phyloP scores from a whole-genome alignment of 345 rosid species.

The Corchorus olitorius region DNA sequence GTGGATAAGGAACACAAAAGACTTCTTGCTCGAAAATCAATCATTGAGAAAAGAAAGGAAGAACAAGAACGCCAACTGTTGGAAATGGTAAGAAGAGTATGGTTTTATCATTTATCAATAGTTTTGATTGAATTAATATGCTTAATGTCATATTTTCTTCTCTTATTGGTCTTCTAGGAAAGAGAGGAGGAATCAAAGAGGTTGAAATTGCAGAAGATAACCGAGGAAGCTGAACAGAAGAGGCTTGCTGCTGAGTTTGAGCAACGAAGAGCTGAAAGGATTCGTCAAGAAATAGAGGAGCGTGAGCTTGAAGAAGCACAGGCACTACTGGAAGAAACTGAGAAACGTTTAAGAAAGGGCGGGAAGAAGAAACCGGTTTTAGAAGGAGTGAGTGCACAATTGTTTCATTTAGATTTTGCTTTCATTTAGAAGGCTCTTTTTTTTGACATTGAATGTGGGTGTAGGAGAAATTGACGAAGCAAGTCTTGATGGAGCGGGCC shows the following conservation, averaged over 20 bases:
- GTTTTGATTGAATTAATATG: background rate
- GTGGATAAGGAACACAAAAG: constrained; percentile 93
- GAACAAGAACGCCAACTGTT: constrained; percentile 92
- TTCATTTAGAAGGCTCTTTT: background rate
- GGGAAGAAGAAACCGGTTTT: constrained; percentile 70
- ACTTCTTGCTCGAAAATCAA: constrained; percentile 90
- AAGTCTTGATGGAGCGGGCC: constrained; percentile 73
- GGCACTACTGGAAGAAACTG: constrained; percentile 69
- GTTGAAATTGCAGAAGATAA: constrained; percentile 72
- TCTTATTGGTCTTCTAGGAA: constrained; percentile 48
- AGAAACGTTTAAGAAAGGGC: constrained; percentile 57
- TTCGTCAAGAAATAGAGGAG: constrained; percentile 79
- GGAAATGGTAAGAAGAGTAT: constrained; percentile 40
- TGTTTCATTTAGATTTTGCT: background rate
- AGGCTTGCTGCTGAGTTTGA: constrained; percentile 77
- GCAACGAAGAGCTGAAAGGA: constrained; percentile 72
- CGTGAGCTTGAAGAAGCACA: constrained; percentile 88
- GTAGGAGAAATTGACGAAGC: constrained; percentile 83
- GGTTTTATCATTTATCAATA: background rate
- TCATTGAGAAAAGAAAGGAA: constrained; percentile 96
- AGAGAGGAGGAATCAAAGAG: constrained; percentile 85
- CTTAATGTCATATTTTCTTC: background rate
- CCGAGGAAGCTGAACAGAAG: constrained; percentile 91
- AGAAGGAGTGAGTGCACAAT: constrained; percentile 66
- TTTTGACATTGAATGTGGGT: background rate